phyloP scores from a whole-genome alignment of 345 rosid genomes.

The Raphanus sativus region DNA sequence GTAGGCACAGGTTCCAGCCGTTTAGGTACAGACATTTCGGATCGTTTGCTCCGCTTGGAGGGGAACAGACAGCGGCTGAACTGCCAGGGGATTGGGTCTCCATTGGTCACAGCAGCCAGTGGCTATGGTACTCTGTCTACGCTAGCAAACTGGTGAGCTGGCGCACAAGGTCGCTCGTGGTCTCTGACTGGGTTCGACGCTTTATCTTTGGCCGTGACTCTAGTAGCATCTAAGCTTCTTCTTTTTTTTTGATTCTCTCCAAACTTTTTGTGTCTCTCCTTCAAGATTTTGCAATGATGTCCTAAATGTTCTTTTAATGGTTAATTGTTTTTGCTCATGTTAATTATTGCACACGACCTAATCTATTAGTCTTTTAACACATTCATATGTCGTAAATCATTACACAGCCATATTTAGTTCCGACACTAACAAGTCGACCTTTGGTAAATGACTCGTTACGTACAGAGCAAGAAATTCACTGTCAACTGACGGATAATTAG shows the following conservation, averaged over 20 bases:
- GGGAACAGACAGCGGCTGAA: conserved; percentile 82
- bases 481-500: no score
- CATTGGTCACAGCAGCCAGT: conserved; percentile 66
- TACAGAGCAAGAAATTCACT: neutral
- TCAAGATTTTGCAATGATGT: neutral
- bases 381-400: neutral
- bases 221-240: conserved; percentile 53
- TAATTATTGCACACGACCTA: neutral
- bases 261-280: neutral
- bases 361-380: no score
- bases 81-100: conserved; percentile 86
- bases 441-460: neutral
- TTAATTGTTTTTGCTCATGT: neutral
- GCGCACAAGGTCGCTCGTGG: conserved; percentile 73
- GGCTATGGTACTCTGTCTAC: conserved; percentile 93
- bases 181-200: conserved; percentile 68
- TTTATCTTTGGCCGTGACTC: conserved; percentile 78
- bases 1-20: conserved; percentile 71
- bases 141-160: conserved; percentile 85
- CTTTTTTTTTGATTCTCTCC: neutral
- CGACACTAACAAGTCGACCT: neutral
- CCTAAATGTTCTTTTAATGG: neutral
- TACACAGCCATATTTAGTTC: neutral
- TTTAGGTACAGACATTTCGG: conserved; percentile 81
- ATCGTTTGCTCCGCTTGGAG: conserved; percentile 85